phyloP scores from a whole-genome alignment of 345 rosid genomes.

The Salix caprea region DNA sequence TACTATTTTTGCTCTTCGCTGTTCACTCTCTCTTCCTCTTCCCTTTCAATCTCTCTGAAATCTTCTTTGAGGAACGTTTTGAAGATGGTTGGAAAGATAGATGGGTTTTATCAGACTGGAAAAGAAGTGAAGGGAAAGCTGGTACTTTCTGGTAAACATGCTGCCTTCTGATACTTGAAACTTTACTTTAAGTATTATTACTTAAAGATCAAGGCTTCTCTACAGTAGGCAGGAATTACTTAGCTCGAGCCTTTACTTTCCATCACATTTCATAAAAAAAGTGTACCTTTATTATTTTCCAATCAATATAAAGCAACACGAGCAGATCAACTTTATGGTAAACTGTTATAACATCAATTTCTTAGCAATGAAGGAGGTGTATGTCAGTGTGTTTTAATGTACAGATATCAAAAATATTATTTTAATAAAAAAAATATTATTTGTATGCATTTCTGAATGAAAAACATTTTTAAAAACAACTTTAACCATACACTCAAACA shows the following conservation, averaged over 20 bases:
- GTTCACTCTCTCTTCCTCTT: constrained; percentile 1
- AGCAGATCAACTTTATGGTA: neutral
- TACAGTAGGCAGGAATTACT: neutral
- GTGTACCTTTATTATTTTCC: neutral
- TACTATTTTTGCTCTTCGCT: neutral
- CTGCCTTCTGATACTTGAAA: no score
- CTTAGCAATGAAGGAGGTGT: neutral
- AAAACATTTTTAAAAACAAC: no score
- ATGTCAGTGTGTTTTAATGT: no score
- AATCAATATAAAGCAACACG: neutral
- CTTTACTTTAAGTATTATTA: no score
- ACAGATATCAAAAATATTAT: no score
- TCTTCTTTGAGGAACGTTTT: constrained; percentile 4
- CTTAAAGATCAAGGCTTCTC: neutral
- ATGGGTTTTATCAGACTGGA: constrained; percentile 52
- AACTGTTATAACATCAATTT: neutral
- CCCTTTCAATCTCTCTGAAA: neutral
- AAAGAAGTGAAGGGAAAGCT: constrained; percentile 20
- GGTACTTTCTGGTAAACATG: no score
- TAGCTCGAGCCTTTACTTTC: neutral
- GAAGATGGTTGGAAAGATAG: constrained; percentile 89
- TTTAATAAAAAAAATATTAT: no score
- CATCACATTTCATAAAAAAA: neutral
- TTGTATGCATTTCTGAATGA: no score
- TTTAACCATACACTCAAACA: no score